Conservation (phyloP, 768 basidiomycete genomes). For the Xerocomellus amylosporus region DNA sequence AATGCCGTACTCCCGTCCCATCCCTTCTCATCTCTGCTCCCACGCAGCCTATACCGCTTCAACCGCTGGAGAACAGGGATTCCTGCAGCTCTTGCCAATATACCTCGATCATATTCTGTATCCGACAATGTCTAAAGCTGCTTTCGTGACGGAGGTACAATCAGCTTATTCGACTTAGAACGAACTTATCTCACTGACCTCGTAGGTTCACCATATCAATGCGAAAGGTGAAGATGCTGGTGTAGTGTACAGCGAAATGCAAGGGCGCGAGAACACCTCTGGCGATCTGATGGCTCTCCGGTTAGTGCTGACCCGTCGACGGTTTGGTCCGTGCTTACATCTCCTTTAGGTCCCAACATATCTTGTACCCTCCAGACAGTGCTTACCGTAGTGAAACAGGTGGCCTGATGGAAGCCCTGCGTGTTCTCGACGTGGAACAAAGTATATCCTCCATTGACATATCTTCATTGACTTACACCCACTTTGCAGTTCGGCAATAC, state of each 20-base stretch:
- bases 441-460: conserved; percentile 46
- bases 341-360: conserved; percentile 61
- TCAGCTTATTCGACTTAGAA: neutral
- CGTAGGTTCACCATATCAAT: conserved; percentile 91
- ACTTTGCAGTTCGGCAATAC: conserved; percentile 73
- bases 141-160: conserved; percentile 65
- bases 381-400: conserved; percentile 97
- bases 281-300: conserved; percentile 86
- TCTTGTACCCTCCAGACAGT: conserved; percentile 77
- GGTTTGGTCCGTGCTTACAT: conserved; percentile 2
- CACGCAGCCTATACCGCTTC: conserved; percentile 81
- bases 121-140: conserved; percentile 87
- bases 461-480: conserved; percentile 15
- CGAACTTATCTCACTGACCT: conserved; percentile 4
- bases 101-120: conserved; percentile 97
- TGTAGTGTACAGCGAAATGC: conserved; percentile 97
- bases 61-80: conserved; percentile 93
- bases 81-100: conserved; percentile 79
- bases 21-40: neutral
- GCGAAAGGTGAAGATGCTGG: conserved; percentile 88
- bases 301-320: conserved; percentile 40
- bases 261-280: conserved; percentile 90
- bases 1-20: neutral
- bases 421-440: conserved; percentile 82
- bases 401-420: conserved; percentile 88